Evolutionary conservation across 177 flowering plant species (phyloP), one percentile per base, ranked within the genome.

Genomic region (Vitis hybrid): DNA sequence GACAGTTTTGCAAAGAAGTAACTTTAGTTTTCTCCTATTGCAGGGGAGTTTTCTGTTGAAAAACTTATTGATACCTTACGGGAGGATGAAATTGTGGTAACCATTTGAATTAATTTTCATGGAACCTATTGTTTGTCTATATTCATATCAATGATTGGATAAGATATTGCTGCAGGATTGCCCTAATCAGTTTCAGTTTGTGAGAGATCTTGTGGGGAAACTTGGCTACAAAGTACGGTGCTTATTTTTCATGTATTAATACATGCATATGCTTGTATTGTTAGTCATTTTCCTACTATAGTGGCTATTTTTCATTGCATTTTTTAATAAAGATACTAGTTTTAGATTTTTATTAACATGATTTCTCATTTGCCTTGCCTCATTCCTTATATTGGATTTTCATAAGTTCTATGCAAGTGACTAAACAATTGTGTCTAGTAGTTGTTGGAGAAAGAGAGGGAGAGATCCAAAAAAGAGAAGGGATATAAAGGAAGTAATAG

Each of bases 1-100:
- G 28, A 22, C 38, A 59, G 4, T 22, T 65, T 22, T 59, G 20
- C 18, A 15, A 52, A 54, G 1, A 38, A 38, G 15, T 71, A 64
- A 51, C 69, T 63, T 11, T 22, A 47, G 63, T 56, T 44, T 2
- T 76, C 2, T 78, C 60, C 31, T 73, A 24, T 44, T 81, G 74
- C 81, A 92, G 94, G 90, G 50, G 94, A 89, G 50, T 76, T 69
- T 77, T 91, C 92, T 20, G 69, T 92, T 69, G 88, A 87, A 70
- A 84, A 76, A 65, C 90, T 92, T 49, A 69, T 86, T 67, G 84
- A 77, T 60, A 71, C 85, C 61, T 69, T 77, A 15, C 54, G 19
- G 57, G 88, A 76, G 64, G 82, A 79, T 62, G 82, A 77, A 20
- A 73, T 66, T 71, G 78, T 62, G 91, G 94, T 90, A 78, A 73